Evolutionary conservation across 176 grass and related monocot genomes (phyloP).

Genomic region (Leersia perrieri): DNA sequence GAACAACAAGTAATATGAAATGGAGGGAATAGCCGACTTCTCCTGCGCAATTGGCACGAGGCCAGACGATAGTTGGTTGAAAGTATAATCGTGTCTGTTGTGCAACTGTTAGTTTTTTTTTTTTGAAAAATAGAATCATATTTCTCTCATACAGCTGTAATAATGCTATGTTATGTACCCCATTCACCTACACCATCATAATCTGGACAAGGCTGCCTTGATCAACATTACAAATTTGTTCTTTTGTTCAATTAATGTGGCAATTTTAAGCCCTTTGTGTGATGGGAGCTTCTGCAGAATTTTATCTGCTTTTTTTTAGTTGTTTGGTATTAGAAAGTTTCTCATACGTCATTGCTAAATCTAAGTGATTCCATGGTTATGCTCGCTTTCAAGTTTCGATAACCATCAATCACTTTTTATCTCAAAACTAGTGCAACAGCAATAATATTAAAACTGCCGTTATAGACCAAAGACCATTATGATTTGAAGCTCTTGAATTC

Average conservation of each 20-base stretch:
- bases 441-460: neutral
- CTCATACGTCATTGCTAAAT: slow-evolving; percentile 1
- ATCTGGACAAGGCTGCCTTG: neutral
- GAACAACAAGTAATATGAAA: too few relatives aligned
- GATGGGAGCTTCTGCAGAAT: neutral
- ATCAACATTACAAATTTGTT: too few relatives aligned
- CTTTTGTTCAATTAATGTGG: neutral
- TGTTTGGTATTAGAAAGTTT: neutral
- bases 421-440: neutral
- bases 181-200: neutral
- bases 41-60: neutral
- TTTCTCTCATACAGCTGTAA: neutral
- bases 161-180: neutral
- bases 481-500: neutral
- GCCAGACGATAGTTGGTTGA: neutral
- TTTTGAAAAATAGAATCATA: neutral
- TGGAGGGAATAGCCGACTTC: too few relatives aligned
- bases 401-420: neutral
- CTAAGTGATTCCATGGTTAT: slow-evolving; percentile 6
- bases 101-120: neutral
- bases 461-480: slow-evolving; percentile 2
- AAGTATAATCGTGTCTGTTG: neutral
- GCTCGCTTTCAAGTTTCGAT: neutral
- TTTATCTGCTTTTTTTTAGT: neutral
- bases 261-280: neutral